A percentile compares a stretch with the other conserved stretches of the same genome.
phyloP scores from a whole-genome alignment of 2,329 filamentous ascomycete genomes.

The Aureobasidium sp. region DNA sequence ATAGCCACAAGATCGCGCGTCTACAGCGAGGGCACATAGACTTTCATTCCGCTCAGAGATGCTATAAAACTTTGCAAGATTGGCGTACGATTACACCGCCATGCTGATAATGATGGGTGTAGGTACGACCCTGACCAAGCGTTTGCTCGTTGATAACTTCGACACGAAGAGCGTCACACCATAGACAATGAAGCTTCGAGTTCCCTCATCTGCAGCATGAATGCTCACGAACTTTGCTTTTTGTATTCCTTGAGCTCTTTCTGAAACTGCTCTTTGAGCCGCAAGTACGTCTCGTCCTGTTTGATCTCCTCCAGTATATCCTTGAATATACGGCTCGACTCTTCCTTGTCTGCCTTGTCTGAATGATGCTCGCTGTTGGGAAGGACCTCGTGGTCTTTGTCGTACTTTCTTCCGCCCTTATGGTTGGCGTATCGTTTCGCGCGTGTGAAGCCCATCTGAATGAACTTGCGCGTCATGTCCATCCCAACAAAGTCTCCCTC shows the following conservation, averaged over 20 bases:
- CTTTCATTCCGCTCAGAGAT: neutral
- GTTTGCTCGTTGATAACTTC: neutral
- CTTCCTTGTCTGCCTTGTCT: conserved; percentile 43
- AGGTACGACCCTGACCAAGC: neutral
- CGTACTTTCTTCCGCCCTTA: conserved; percentile 35
- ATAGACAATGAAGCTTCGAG: neutral
- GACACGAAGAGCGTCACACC: neutral
- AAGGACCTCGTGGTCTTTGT: conserved; percentile 20
- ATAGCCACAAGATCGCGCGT: neutral
- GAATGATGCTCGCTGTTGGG: conserved; percentile 38
- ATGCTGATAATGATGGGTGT: neutral
- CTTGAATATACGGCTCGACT: conserved; percentile 42
- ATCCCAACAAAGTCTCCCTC: conserved; percentile 53
- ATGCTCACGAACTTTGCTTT: neutral
- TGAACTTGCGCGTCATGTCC: conserved; percentile 57
- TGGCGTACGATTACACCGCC: neutral
- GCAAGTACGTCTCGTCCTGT: conserved; percentile 36
- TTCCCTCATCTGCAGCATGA: neutral
- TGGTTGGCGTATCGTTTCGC: conserved; percentile 52
- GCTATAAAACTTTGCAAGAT: neutral
- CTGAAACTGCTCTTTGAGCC: conserved; percentile 39
- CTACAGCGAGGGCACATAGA: neutral
- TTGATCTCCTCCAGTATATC: conserved; percentile 42
- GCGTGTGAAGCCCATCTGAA: conserved; percentile 59
- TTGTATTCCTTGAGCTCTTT: conserved; percentile 34